Base-by-base conservation (phyloP, 2,329 filamentous ascomycete genomes). In the Xylariaceae sp. region DNA sequence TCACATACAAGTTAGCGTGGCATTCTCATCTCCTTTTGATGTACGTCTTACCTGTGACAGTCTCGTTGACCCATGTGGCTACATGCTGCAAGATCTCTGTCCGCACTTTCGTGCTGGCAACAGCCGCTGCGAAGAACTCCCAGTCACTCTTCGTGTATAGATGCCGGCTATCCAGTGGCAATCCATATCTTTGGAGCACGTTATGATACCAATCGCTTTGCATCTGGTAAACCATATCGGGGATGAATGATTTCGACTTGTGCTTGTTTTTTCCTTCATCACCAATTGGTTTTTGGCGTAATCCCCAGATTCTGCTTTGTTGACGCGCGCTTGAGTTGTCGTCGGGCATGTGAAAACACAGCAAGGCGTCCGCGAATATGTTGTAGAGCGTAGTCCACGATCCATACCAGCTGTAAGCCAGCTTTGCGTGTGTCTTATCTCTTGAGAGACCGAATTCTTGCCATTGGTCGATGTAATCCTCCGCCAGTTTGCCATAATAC, bases 141-240 rank as follows among this genome's bases (percentile, higher is more conserved):
- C 91, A 96, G 74, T 96, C 91, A 35, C 88, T 91, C 75, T 96
- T 96, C 39, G 90, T 88, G 73, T 94, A 94, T 2, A 93, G 73
- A 73, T 94, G 90, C 49, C 91, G 84, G 65, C 83, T 88, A 73
- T 96, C 91, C 6, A 96, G 82, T 0, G 91, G 90, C 2, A 96
- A 76, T 1, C 91, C 91, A 72, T 93, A 95, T 67, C 83, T 86
- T 72, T 95, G 90, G 65, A 90, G 83, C 8, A 93, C 89, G 11
- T 83, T 81, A 63, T 83, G 80, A 75, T 95, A 96, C 89, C 89
- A 95, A 60, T 86, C 80, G 51, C 88, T 92, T 71, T 95, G 89
- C 64, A 86, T 85, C 66, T 84, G 83, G 78, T 96, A 96, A 66
- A 95, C 82, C 67, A 81, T 80, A 64, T 87, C 82, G 1, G 89